Evolutionary conservation across 1,139 yeast genomes (phyloP).

Genomic region (Hyphopichia buzzinii): DNA sequence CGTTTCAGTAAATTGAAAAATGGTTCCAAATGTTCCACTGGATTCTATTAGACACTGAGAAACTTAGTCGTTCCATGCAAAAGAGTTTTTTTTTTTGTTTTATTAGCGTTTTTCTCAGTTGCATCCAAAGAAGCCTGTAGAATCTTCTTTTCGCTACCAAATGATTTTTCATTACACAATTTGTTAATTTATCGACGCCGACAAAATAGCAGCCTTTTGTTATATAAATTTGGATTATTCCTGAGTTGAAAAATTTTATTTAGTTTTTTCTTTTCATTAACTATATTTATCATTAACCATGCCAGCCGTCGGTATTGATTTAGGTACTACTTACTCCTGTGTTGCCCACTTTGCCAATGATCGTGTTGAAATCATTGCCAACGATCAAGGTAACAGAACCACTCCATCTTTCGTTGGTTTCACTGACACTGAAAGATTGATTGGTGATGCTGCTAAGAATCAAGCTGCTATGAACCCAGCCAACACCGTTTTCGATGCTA

Average conservation of each 20-base stretch:
- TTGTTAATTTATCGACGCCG: neutral
- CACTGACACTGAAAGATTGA: slow-evolving; percentile 95
- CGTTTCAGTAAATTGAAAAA: neutral
- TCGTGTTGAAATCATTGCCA: slow-evolving; percentile 63
- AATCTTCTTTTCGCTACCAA: slow-evolving; percentile 1
- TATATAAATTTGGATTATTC: slow-evolving; percentile 7
- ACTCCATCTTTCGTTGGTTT: slow-evolving; percentile 98
- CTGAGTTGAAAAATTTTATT: slow-evolving; percentile 7
- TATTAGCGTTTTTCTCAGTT: neutral
- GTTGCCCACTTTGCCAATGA: slow-evolving; percentile 73
- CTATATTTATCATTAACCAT: slow-evolving; percentile 19
- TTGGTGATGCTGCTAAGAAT: slow-evolving; percentile 99
- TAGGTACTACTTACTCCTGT: slow-evolving; percentile 84
- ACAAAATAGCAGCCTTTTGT: neutral
- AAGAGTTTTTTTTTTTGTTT: neutral
- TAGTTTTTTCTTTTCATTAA: slow-evolving; percentile 7
- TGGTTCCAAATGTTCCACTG: neutral
- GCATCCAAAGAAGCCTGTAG: slow-evolving; percentile 1
- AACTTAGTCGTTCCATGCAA: neutral
- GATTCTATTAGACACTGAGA: neutral
- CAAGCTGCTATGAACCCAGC: slow-evolving; percentile 97
- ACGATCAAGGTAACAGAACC: slow-evolving; percentile 63
- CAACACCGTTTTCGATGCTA: slow-evolving; percentile 96
- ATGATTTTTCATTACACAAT: neutral
- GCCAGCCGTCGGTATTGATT: slow-evolving; percentile 81